Percentiles rank a stretch among this genome's conserved stretches.
Conservation (phyloP, 495 filamentous ascomycete genomes). For the Rostrohypoxylon terebratum region DNA sequence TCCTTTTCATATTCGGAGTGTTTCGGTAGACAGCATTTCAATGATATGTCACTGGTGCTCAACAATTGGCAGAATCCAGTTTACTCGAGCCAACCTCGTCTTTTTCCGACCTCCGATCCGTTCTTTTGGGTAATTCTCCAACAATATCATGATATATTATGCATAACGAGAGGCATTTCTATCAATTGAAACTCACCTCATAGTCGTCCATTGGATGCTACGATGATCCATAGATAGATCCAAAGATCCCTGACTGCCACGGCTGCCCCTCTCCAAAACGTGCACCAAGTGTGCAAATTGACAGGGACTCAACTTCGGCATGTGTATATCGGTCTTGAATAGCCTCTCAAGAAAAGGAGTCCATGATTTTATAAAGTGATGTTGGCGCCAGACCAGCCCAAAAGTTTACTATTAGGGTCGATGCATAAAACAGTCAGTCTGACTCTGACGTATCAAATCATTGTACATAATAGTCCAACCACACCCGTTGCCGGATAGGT, state of each 20-base stretch:
- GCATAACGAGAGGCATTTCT: slow-evolving; percentile 27
- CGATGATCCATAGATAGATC: slow-evolving; percentile 18
- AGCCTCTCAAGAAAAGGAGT: not conserved
- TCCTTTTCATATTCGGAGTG: not conserved
- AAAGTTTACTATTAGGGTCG: slow-evolving; percentile 13
- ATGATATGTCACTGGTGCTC: not conserved
- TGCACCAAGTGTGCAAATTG: slow-evolving; percentile 28
- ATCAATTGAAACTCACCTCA: slow-evolving; percentile 31
- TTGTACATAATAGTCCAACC: slow-evolving; percentile 12
- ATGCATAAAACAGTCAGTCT: slow-evolving; percentile 11
- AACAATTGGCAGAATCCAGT: not conserved
- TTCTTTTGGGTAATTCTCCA: not conserved
- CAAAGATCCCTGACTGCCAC: slow-evolving; percentile 29
- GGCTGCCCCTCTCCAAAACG: slow-evolving; percentile 37
- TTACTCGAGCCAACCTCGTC: slow-evolving; percentile 5
- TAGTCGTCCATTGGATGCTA: slow-evolving; percentile 18
- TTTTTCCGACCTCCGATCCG: slow-evolving; percentile 29
- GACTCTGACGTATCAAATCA: slow-evolving; percentile 5
- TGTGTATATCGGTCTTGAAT: slow-evolving; percentile 19
- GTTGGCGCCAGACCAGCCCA: slow-evolving; percentile 23
- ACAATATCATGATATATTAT: slow-evolving; percentile 11
- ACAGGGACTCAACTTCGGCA: slow-evolving; percentile 42
- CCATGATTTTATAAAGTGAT: slow-evolving; percentile 10
- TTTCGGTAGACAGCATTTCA: not conserved
- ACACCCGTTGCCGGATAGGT: not conserved